phyloP scores from a whole-genome alignment of 371 early-diverging fungal species.

The Coemansia sp. region DNA sequence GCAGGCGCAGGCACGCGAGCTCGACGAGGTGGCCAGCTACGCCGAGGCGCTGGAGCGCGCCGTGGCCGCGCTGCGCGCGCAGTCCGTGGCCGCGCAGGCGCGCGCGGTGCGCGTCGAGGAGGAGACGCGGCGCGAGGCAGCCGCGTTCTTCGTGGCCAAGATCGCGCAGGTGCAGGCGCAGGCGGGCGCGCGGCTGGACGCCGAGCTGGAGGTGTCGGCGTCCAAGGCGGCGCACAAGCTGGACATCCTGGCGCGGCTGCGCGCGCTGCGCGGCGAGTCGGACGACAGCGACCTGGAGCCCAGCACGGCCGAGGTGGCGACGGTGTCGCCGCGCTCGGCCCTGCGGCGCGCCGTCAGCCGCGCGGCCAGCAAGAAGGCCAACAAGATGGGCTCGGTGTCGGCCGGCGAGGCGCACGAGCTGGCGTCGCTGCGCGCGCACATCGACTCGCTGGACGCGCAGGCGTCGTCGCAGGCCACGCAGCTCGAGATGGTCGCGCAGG shows the following conservation, averaged over 20 bases:
- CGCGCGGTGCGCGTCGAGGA: conserved; percentile 58
- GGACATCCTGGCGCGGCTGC: conserved; percentile 45
- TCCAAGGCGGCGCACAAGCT: conserved; percentile 43
- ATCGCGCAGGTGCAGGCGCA: conserved; percentile 52
- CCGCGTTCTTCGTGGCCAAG: conserved; percentile 43
- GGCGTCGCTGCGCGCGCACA: conserved; percentile 6
- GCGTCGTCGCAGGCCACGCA: conserved; percentile 48
- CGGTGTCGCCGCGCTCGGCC: conserved; percentile 41
- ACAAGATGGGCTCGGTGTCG: conserved; percentile 42
- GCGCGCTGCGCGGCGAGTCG: conserved; percentile 8
- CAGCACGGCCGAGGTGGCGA: conserved; percentile 35
- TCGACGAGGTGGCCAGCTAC: conserved; percentile 55
- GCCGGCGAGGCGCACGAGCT: conserved; percentile 40
- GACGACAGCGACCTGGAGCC: conserved; percentile 13
- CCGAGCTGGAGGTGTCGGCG: conserved; percentile 35
- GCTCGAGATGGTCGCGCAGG: conserved; percentile 68
- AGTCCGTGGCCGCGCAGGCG: conserved; percentile 54
- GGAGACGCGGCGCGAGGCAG: conserved; percentile 56
- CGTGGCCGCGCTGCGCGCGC: conserved; percentile 13
- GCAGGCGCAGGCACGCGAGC: conserved; percentile 53
- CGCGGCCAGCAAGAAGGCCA: conserved; percentile 42
- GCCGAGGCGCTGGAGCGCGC: conserved; percentile 32
- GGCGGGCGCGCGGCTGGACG: conserved; percentile 30
- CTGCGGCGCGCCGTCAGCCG: conserved; percentile 43
- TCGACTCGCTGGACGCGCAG: conserved; percentile 26